A percentile compares a stretch with the other conserved stretches of the same genome.
Conservation (phyloP, 2,329 filamentous ascomycete genomes). For the Cadophora malorum region DNA sequence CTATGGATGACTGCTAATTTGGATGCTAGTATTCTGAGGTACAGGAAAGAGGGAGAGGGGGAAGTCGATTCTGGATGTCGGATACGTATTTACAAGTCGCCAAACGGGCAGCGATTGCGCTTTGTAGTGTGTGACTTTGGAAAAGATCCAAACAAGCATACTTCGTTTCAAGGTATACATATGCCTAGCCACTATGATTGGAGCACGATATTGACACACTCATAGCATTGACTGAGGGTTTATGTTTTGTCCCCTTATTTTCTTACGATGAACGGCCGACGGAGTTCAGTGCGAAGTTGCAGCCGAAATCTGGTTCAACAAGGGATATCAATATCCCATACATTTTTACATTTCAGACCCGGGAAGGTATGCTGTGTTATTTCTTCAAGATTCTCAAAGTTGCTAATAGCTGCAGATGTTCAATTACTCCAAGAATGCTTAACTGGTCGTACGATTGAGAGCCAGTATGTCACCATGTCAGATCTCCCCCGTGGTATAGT, state of each 20-base stretch:
- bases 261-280: slow-evolving; percentile 1
- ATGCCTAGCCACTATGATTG: neutral
- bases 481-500: neutral
- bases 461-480: slow-evolving; percentile 4
- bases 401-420: slow-evolving; percentile 12
- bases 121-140: slow-evolving; percentile 17
- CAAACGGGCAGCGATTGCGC: slow-evolving; percentile 5
- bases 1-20: neutral
- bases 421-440: slow-evolving; percentile 8
- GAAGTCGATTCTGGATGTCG: slow-evolving; percentile 8
- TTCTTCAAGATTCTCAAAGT: neutral
- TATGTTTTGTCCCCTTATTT: slow-evolving; percentile 16
- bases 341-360: slow-evolving; percentile 10
- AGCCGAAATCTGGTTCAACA: slow-evolving; percentile 9
- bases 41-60: slow-evolving; percentile 4
- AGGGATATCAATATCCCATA: slow-evolving; percentile 6
- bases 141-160: slow-evolving; percentile 9
- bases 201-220: neutral
- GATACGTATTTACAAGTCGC: slow-evolving; percentile 13
- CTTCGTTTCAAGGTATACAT: slow-evolving; percentile 8
- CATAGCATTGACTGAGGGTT: slow-evolving; percentile 3
- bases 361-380: neutral
- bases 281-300: slow-evolving; percentile 13
- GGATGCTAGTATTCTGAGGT: neutral
- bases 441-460: slow-evolving; percentile 14